Evolutionary conservation across 768 basidiomycete genomes (phyloP).

Genomic region (Serendipita indica): DNA sequence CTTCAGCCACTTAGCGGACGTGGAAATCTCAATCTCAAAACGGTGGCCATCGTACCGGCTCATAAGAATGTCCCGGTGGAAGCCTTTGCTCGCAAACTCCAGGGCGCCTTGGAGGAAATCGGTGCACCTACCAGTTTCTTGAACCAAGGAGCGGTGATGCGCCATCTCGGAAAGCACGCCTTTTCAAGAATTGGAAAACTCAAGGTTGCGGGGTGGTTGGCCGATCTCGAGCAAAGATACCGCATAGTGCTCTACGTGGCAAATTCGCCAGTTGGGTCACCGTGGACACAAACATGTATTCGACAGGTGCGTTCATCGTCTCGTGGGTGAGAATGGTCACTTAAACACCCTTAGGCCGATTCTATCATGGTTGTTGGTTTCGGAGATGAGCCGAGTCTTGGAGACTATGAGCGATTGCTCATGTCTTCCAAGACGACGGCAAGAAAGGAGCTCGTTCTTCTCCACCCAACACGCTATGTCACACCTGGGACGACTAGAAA

Average conservation of each 20-base stretch:
- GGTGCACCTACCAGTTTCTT: slow-evolving; percentile 89
- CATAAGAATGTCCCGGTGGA: slow-evolving; percentile 80
- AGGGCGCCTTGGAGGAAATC: slow-evolving; percentile 74
- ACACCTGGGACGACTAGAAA: slow-evolving; percentile 82
- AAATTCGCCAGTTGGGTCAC: slow-evolving; percentile 84
- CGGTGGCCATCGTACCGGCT: slow-evolving; percentile 81
- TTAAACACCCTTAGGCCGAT: slow-evolving; percentile 46
- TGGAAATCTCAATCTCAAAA: slow-evolving; percentile 82
- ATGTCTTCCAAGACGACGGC: slow-evolving; percentile 96
- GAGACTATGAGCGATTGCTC: slow-evolving; percentile 88
- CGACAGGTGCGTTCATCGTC: slow-evolving; percentile 47
- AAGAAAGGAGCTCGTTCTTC: slow-evolving; percentile 86
- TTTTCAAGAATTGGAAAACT: slow-evolving; percentile 95
- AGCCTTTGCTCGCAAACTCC: slow-evolving; percentile 78
- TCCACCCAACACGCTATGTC: slow-evolving; percentile 85
- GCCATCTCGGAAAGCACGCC: slow-evolving; percentile 84
- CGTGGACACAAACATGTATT: slow-evolving; percentile 98
- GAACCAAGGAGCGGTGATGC: slow-evolving; percentile 85
- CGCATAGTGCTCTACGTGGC: slow-evolving; percentile 91
- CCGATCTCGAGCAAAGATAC: slow-evolving; percentile 88
- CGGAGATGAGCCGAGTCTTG: slow-evolving; percentile 72
- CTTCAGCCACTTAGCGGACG: slow-evolving; percentile 39
- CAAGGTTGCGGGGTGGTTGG: slow-evolving; percentile 87
- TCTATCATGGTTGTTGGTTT: slow-evolving; percentile 88
- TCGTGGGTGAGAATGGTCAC: not conserved